Conservation (phyloP, 2,329 filamentous ascomycete genomes). For the Aspergillus sp. region DNA sequence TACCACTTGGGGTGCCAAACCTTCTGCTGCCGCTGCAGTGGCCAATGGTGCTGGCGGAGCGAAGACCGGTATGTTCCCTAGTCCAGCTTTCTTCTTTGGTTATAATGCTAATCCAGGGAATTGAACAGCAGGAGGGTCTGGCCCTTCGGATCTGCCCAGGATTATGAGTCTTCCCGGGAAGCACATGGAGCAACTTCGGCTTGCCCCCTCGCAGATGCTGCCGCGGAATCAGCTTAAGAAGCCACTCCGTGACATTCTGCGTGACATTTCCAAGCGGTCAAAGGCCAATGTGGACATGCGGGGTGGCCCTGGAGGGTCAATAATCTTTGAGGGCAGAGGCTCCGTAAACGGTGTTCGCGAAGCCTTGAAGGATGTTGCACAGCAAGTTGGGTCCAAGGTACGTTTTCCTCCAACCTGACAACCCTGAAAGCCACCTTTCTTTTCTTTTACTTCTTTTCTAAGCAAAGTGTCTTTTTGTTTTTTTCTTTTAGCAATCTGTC, state of each 20-base stretch:
- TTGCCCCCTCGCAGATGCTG: slow-evolving; percentile 68
- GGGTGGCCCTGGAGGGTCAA: slow-evolving; percentile 60
- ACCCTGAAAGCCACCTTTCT: too few relatives aligned
- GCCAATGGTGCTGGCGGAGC: slow-evolving; percentile 49
- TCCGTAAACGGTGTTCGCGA: slow-evolving; percentile 76
- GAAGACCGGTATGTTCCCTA: slow-evolving; percentile 39
- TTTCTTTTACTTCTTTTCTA: too few relatives aligned
- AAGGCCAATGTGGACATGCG: slow-evolving; percentile 77
- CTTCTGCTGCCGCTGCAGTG: slow-evolving; percentile 30
- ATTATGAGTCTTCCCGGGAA: slow-evolving; percentile 73
- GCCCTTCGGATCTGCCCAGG: slow-evolving; percentile 37
- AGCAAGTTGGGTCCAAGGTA: slow-evolving; percentile 80
- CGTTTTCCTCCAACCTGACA: slow-evolving; percentile 15
- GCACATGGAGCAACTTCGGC: slow-evolving; percentile 65
- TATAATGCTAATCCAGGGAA: background rate
- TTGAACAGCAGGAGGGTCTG: slow-evolving; percentile 17
- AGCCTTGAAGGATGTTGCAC: slow-evolving; percentile 80
- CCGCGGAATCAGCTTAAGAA: slow-evolving; percentile 72
- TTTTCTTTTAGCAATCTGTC: slow-evolving; percentile 49
- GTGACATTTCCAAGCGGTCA: slow-evolving; percentile 86
- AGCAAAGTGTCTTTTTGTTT: background rate
- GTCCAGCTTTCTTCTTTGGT: too few relatives aligned
- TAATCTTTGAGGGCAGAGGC: slow-evolving; percentile 78
- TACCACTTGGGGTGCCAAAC: slow-evolving; percentile 66
- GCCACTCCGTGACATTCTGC: slow-evolving; percentile 73